Base-by-base conservation (phyloP, 176 grass and related monocot species). In the Zizania latifolia region DNA sequence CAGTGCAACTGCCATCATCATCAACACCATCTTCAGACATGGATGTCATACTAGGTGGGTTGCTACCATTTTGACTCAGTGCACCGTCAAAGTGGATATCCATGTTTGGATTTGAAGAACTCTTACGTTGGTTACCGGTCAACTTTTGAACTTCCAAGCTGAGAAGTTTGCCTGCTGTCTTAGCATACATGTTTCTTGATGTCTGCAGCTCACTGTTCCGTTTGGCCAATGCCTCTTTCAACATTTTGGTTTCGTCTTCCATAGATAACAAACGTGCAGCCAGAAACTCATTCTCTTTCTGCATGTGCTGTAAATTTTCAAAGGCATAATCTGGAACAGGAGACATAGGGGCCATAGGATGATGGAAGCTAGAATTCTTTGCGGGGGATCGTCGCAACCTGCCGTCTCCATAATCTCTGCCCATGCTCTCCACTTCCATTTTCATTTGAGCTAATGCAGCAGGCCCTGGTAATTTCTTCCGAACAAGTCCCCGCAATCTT, bases 371-470 rank as follows among this genome's bases (percentile, higher is more conserved):
- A 44, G 71, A 65, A 83, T 83, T 93, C 85, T 81, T 93, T 68
- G 87, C 78, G 60, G 89, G 92, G 30, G 96, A 92, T 48, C 89
- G 76, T 10, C 96, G 76, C 31, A 95, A 75, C 88, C 92, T 99
- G 53, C 60, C 89, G 32, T 99, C 96, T 65, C 89, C 89, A 70
- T 82, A 86, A 39, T 92, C 91, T 80, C 92, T 86, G 43, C 96
- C 92, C 74, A 99, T 31, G 79, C 85, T 99, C 70, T 99, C 96
- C 45, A 95, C 96, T 77, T 99, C 96, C 85, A 99, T 83, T 82
- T 95, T 99, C 96, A 99, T 99, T 78, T 99, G 96, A 75, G 96
- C 96, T 75, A 99, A 78, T 80, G 96, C 96, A 43, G 96, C 96
- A 24, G 96, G 89, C 2, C 96, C 96, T 59, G 96, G 96, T 75